Percentiles rank a stretch among this genome's conserved stretches.
Conservation (phyloP, 192 early-diverging fungal genomes). For the Coemansia sp. region DNA sequence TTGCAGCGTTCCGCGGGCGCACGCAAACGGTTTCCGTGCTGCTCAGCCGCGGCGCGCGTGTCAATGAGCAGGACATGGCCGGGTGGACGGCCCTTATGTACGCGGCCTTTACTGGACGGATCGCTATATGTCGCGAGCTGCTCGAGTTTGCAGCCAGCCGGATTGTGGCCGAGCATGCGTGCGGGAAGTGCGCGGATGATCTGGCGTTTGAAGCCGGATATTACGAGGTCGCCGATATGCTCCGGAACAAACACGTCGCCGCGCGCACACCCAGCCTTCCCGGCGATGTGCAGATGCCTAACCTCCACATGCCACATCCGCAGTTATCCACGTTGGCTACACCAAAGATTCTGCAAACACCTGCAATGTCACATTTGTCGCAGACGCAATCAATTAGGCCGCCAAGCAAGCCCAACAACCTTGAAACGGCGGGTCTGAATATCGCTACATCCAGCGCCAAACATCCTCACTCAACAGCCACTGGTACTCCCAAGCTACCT, state of each 20-base stretch:
- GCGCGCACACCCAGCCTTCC: constrained; percentile 33
- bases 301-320: not conserved
- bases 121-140: constrained; percentile 46
- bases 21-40: constrained; percentile 22
- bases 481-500: not conserved
- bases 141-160: constrained; percentile 23
- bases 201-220: constrained; percentile 33
- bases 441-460: not conserved
- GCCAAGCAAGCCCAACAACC: not conserved
- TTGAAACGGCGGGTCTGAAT: not conserved
- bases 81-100: constrained; percentile 51
- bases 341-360: too few species aligned
- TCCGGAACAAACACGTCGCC: constrained; percentile 10
- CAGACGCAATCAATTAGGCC: too few species aligned
- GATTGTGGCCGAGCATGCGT: not conserved
- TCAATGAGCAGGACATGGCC: constrained; percentile 26
- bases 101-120: constrained; percentile 43
- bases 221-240: constrained; percentile 48
- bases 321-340: too few species aligned
- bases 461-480: not conserved
- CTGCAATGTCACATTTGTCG: too few species aligned
- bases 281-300: constrained; percentile 25
- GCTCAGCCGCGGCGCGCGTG: constrained; percentile 8
- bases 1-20: constrained; percentile 44
- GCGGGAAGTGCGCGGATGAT: constrained; percentile 18